phyloP scores from a whole-genome alignment of 805 yeast genomes.

The Clavispora carvajalis region DNA sequence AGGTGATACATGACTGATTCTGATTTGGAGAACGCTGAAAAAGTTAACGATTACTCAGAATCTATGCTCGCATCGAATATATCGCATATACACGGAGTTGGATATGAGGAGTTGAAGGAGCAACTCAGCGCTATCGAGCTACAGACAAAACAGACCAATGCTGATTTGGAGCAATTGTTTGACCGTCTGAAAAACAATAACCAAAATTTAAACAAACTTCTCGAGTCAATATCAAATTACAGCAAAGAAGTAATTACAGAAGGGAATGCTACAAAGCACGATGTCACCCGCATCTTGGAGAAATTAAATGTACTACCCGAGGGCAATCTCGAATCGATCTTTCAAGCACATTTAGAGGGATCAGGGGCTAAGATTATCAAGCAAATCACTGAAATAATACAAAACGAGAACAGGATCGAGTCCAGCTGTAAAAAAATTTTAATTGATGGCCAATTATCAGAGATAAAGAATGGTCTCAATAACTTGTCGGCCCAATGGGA shows the following conservation, averaged over 20 bases:
- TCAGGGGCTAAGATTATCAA: not conserved
- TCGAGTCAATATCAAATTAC: constrained; percentile 30
- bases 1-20: not conserved
- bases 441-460: not conserved
- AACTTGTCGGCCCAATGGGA: not conserved
- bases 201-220: constrained; percentile 30
- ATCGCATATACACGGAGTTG: constrained; percentile 1
- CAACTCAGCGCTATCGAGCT: constrained; percentile 27
- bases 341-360: not conserved
- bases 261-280: constrained; percentile 31
- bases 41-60: not conserved
- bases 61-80: too few species aligned
- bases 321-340: not conserved
- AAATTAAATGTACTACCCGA: constrained; percentile 13
- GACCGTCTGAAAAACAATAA: constrained; percentile 39
- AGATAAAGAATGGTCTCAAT: not conserved
- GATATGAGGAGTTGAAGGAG: constrained; percentile 21
- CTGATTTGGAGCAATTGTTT: constrained; percentile 31
- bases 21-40: not conserved
- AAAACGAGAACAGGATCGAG: not conserved
- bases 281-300: constrained; percentile 18
- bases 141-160: constrained; percentile 30
- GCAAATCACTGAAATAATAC: not conserved
- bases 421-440: not conserved
- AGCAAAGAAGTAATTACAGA: constrained; percentile 31